Base-by-base conservation (phyloP, 495 filamentous ascomycete species). In the Neurospora sp. region DNA sequence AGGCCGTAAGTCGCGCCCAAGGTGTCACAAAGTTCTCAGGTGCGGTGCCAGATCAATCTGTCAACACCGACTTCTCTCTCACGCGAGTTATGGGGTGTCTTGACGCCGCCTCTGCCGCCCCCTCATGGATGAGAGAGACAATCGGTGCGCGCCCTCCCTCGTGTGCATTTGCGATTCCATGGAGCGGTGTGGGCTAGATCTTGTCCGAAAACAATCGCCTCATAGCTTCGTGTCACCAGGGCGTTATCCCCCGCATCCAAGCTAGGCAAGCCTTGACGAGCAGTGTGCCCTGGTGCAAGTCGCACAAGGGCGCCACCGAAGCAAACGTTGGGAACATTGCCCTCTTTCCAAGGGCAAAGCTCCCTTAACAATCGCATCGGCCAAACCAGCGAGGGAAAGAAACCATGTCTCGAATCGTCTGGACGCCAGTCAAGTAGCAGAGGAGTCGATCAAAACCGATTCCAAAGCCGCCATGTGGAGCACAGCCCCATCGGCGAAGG, bases 381-480 rank as follows among this genome's bases (percentile, higher is more conserved):
- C 93, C 93, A 79, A 90, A 89, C 88, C 93, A 96, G 76, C 96
- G 88, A 62, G 96, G 96, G 80, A 98, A 99, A 23, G 93, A 86
- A 44, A 96, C 91, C 27, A 92, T 86, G 80, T 99, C 96, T 77
- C 94, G 88, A 75, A 99, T 89, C 76, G 94, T 97, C 70, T 88
- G 86, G 20, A 95, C 89, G 5, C 94, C 94, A 16, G 92, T 87
- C 73, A 99, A 86, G 82, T 97, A 98, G 74, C 90, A 89, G 76
- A 99, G 80, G 71, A 98, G 86, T 54, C 96, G 88, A 84, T 99
- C 96, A 80, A 98, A 97, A 1, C 96, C 96, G 70, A 98, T 79
- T 3, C 96, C 96, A 83, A 98, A 99, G 3, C 96, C 96, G 38
- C 96, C 96, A 79, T 98, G 96, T n/a, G 94, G 94, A 40, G 94